Evolutionary conservation across 192 early-diverging fungal species (phyloP).

Genomic region (Coemansia sp.): DNA sequence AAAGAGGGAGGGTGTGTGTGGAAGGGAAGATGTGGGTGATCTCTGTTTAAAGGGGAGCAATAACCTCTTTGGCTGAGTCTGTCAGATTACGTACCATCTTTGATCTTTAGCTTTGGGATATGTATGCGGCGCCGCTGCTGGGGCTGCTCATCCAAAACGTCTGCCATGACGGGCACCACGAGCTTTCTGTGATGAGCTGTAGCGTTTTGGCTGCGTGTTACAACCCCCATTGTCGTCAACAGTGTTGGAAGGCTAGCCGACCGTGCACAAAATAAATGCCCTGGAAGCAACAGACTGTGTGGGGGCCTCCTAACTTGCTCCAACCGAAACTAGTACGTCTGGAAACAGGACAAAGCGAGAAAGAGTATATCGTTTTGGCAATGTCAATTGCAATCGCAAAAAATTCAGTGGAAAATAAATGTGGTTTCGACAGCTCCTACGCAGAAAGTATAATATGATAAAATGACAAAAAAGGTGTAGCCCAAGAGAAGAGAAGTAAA

Average conservation of each 20-base stretch:
- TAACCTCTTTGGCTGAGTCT: too few relatives aligned
- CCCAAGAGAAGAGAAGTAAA: background rate
- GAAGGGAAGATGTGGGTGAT: too few relatives aligned
- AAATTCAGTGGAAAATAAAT: background rate
- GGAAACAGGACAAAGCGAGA: background rate
- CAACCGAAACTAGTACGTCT: background rate
- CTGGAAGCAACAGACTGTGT: background rate
- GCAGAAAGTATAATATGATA: background rate
- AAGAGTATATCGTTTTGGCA: background rate
- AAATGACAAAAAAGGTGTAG: background rate
- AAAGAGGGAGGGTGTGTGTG: too few relatives aligned
- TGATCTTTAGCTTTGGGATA: conserved; percentile 40
- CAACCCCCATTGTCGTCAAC: conserved; percentile 36
- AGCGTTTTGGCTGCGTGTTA: conserved; percentile 39
- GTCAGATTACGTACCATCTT: conserved; percentile 26
- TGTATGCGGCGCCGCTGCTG: conserved; percentile 13
- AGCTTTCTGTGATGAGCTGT: conserved; percentile 5
- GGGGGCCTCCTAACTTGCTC: background rate
- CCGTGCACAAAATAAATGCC: background rate
- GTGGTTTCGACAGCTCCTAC: background rate
- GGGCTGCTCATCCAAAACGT: background rate
- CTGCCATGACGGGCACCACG: conserved; percentile 9
- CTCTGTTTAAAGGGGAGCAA: too few relatives aligned
- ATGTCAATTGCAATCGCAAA: background rate
- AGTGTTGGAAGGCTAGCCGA: background rate